These are phyloP conservation scores for Trichoderma breve DNA, from an alignment of 2,329 filamentous ascomycete genomes.

Conservation along the genomic window DNA sequence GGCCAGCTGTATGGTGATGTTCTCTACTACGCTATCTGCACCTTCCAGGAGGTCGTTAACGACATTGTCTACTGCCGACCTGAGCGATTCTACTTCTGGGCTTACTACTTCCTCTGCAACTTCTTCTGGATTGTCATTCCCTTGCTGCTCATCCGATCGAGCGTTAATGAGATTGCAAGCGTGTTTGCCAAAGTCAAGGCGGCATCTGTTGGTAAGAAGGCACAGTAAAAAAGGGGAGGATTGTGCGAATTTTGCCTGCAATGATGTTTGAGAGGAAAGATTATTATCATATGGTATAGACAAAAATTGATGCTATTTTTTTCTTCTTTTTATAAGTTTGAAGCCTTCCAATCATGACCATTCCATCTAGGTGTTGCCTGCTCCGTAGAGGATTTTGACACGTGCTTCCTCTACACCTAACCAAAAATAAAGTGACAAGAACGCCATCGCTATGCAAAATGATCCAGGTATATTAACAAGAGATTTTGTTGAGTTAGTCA, in stretches of 20 bases:
- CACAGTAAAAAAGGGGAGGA: conserved; percentile 16
- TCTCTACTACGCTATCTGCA: conserved; percentile 50
- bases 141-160: conserved; percentile 31
- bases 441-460: conserved; percentile 24
- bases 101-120: conserved; percentile 53
- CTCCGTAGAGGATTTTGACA: background rate
- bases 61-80: conserved; percentile 48
- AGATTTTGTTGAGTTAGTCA: background rate
- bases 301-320: background rate
- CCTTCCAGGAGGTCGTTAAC: conserved; percentile 41
- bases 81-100: conserved; percentile 52
- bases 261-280: background rate
- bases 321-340: background rate
- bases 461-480: background rate
- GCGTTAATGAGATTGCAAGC: conserved; percentile 27
- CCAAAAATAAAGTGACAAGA: background rate
- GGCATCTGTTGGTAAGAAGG: conserved; percentile 28
- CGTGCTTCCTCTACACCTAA: background rate
- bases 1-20: conserved; percentile 53
- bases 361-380: background rate
- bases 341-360: background rate
- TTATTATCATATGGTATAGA: background rate
- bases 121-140: conserved; percentile 55
- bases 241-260: background rate
- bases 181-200: conserved; percentile 32